A percentile compares a stretch with the other conserved stretches of the same genome.
These are phyloP conservation scores for Beauveria brongniartii DNA, from an alignment of 2,329 filamentous ascomycete species.

Conservation along the genomic window DNA sequence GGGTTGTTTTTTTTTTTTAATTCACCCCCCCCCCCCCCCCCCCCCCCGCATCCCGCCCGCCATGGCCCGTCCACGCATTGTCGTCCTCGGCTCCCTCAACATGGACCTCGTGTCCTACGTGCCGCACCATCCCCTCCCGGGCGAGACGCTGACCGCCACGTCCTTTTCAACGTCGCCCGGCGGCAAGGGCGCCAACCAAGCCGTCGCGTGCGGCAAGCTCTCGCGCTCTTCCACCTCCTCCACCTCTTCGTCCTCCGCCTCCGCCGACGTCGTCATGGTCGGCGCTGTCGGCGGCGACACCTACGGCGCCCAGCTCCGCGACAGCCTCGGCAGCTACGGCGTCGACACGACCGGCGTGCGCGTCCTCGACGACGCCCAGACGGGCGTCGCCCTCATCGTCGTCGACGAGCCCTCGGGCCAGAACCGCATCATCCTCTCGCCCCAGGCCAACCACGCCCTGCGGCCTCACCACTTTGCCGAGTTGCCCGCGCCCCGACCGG, in stretches of 20 bases:
- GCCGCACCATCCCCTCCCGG: constrained; percentile 69
- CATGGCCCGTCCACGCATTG: constrained; percentile 46
- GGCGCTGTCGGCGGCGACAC: constrained; percentile 64
- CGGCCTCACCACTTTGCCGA: constrained; percentile 26
- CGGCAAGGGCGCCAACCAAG: constrained; percentile 95
- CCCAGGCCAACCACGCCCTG: constrained; percentile 58
- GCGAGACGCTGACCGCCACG: constrained; percentile 78
- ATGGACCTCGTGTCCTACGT: constrained; percentile 88
- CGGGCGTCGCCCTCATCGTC: constrained; percentile 67
- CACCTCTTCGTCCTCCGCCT: constrained; percentile 24
- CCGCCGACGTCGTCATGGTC: constrained; percentile 55
- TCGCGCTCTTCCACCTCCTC: constrained; percentile 45
- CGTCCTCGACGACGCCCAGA: constrained; percentile 38
- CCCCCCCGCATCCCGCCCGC: constrained; percentile 11
- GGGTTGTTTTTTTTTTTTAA: no score
- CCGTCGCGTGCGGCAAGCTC: constrained; percentile 77
- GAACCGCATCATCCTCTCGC: constrained; percentile 68
- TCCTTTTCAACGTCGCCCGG: constrained; percentile 75
- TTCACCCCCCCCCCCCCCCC: no score
- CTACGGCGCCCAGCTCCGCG: constrained; percentile 53
- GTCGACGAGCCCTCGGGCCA: constrained; percentile 66
- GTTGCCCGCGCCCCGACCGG: constrained; percentile 35
- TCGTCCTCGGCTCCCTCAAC: constrained; percentile 87
- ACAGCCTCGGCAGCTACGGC: constrained; percentile 51
- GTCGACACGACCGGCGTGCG: constrained; percentile 51